Conservation (phyloP, 768 basidiomycete genomes). For the Inosperma sp. region DNA sequence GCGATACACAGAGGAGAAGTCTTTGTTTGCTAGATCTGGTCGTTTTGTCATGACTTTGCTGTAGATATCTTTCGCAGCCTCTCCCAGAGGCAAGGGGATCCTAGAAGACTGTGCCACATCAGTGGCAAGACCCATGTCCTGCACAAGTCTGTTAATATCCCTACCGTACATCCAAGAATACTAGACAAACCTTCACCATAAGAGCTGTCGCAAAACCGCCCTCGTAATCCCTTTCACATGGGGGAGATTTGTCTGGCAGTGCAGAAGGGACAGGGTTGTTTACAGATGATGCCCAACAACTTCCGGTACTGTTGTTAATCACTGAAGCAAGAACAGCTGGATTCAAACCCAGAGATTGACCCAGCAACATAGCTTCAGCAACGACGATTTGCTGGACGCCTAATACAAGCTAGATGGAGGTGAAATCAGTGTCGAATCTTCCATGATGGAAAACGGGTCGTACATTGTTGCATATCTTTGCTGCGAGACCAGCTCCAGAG, state of each 20-base stretch:
- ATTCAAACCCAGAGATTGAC: constrained; percentile 74
- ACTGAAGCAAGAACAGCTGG: constrained; percentile 74
- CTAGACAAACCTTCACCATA: constrained; percentile 64
- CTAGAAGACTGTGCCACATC: constrained; percentile 49
- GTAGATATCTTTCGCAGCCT: constrained; percentile 63
- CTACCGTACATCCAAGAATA: neutral
- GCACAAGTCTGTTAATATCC: neutral
- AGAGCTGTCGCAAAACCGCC: constrained; percentile 81
- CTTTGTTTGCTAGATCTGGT: constrained; percentile 61
- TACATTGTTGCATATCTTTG: constrained; percentile 90
- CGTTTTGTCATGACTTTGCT: constrained; percentile 44
- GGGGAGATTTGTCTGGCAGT: constrained; percentile 65
- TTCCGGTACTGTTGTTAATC: constrained; percentile 80
- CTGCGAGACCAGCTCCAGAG: constrained; percentile 76
- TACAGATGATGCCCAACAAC: constrained; percentile 77
- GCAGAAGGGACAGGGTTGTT: constrained; percentile 86
- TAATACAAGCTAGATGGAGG: constrained; percentile 47
- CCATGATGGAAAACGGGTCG: constrained; percentile 29
- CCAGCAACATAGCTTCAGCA: constrained; percentile 88
- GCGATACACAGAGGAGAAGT: constrained; percentile 79
- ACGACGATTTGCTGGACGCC: constrained; percentile 81
- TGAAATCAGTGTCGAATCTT: constrained; percentile 14
- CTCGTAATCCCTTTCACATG: constrained; percentile 78
- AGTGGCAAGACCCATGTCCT: constrained; percentile 85
- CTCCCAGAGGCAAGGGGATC: constrained; percentile 60